These are phyloP conservation scores for Metschnikowia rubicola DNA, from an alignment of 805 yeast species.

Conservation along the genomic window DNA sequence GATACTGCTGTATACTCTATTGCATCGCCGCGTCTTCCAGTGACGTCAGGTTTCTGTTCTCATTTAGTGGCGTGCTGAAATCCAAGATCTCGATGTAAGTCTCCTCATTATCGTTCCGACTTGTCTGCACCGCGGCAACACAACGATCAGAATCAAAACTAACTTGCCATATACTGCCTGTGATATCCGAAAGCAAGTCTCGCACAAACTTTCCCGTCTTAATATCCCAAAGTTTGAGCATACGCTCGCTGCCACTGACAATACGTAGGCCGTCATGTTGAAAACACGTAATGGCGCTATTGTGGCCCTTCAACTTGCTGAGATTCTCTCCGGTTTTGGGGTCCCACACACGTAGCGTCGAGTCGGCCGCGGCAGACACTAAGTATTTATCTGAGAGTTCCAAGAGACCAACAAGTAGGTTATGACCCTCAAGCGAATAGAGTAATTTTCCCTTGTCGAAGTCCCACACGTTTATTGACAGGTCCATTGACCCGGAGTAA, in stretches of 20 bases:
- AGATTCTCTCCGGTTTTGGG: constrained; percentile 68
- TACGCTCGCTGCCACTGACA: constrained; percentile 85
- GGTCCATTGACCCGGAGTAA: constrained; percentile 88
- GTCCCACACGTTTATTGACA: constrained; percentile 88
- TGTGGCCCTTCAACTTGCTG: constrained; percentile 75
- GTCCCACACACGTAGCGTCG: constrained; percentile 90
- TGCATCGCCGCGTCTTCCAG: too few relatives aligned
- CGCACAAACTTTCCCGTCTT: constrained; percentile 71
- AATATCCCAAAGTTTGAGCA: constrained; percentile 85
- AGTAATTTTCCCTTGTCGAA: constrained; percentile 68
- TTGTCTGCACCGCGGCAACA: constrained; percentile 82
- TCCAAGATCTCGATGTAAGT: constrained; percentile 85
- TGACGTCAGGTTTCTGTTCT: too few relatives aligned
- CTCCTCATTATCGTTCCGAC: constrained; percentile 43
- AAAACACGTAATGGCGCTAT: constrained; percentile 88
- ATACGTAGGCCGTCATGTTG: constrained; percentile 81
- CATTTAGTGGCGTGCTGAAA: constrained; percentile 45
- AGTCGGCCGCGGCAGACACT: constrained; percentile 95
- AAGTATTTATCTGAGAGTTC: constrained; percentile 71
- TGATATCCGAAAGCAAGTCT: constrained; percentile 67
- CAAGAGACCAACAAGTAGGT: constrained; percentile 82
- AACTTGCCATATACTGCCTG: constrained; percentile 94
- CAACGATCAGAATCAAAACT: constrained; percentile 79
- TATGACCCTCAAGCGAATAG: constrained; percentile 78
- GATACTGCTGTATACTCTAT: too few relatives aligned